A percentile compares a stretch with the other conserved stretches of the same genome.
These are phyloP conservation scores for Fusarium sp. DNA, from an alignment of 2,329 filamentous ascomycete genomes.

Conservation along the genomic window DNA sequence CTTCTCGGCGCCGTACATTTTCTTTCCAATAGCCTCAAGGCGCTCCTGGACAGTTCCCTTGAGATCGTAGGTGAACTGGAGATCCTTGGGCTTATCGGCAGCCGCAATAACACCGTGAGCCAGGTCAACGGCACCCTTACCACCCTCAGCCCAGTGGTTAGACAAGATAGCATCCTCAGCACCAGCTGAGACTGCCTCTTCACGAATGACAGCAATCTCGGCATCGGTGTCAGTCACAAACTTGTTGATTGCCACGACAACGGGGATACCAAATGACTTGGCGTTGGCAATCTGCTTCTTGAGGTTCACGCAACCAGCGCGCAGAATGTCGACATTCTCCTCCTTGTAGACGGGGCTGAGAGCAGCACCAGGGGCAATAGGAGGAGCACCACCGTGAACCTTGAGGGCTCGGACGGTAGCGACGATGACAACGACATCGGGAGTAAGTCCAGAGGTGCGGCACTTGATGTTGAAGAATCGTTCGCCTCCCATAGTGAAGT, in stretches of 20 bases:
- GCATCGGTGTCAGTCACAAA: constrained; percentile 94
- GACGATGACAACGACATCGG: constrained; percentile 94
- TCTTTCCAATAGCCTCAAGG: constrained; percentile 88
- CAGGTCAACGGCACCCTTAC: constrained; percentile 87
- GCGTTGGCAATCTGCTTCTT: constrained; percentile 96
- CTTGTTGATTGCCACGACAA: constrained; percentile 97
- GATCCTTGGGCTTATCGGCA: constrained; percentile 84
- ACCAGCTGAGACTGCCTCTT: constrained; percentile 90
- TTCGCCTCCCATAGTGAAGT: constrained; percentile 99
- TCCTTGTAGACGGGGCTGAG: constrained; percentile 90
- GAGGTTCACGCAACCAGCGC: constrained; percentile 90
- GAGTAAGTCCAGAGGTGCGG: constrained; percentile 89
- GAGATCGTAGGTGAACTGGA: constrained; percentile 86
- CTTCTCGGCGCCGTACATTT: constrained; percentile 92
- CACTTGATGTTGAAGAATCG: constrained; percentile 99
- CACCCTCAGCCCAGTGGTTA: constrained; percentile 97
- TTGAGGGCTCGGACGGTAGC: constrained; percentile 96
- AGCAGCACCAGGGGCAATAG: constrained; percentile 86
- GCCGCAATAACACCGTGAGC: constrained; percentile 88
- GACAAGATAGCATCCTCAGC: constrained; percentile 93
- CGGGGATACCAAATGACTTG: constrained; percentile 87
- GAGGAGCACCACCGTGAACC: constrained; percentile 95
- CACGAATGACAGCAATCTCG: constrained; percentile 87
- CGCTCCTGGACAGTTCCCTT: constrained; percentile 85
- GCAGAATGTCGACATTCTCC: constrained; percentile 92